Evolutionary conservation across 257 asterid genomes (phyloP), one percentile per base, ranked within the genome.

Genomic region (Linaria vulgaris): DNA sequence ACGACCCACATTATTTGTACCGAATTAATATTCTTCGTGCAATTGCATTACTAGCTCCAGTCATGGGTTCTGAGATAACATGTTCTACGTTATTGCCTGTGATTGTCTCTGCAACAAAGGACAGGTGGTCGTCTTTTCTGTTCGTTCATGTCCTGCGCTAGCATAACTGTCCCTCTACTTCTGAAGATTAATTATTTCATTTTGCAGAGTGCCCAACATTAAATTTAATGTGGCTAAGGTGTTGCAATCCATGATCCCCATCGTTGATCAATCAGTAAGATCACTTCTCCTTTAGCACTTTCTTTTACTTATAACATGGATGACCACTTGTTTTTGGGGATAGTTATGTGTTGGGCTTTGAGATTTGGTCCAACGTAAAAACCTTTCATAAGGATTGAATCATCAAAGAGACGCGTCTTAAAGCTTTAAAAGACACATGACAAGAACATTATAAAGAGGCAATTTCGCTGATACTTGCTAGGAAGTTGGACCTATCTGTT

Each of bases 221-320:
- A 91, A 88, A 75, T 91, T 91, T 71, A 91, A 88, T 41, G 96
- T 86, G 65, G 98, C 98, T 12, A 91, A 86, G 80, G 95, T 91
- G 66, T 73, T 91, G 84, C 94, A 91, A 71, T 85, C 96, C 64
- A 84, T 88, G 70, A 74, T 86, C 72, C 88, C 95, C 52, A 83
- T 91, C 5, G 95, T 88, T 24, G 96, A 88, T 72, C 87, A 84
- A 63, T 81, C 95, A 9, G 98, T 91, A 70, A 83, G 96, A 72
- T 17, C 58, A 12, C 57, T 55, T 56, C 53, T 59, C 51, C 51
- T 49, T 37, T 17, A 13, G 39, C 61, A 64, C 71, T 43, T 22
- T 9, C 54, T 30, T 59, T 50, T 30, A 57, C 62, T 9, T 4
- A 12, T 24, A 58, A 11, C 44, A 30, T 12, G 11, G 21, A 45